A percentile compares a stretch with the other conserved stretches of the same genome.
phyloP scores from a whole-genome alignment of 2,329 filamentous ascomycete genomes.

The Colletotrichum trifolii region DNA sequence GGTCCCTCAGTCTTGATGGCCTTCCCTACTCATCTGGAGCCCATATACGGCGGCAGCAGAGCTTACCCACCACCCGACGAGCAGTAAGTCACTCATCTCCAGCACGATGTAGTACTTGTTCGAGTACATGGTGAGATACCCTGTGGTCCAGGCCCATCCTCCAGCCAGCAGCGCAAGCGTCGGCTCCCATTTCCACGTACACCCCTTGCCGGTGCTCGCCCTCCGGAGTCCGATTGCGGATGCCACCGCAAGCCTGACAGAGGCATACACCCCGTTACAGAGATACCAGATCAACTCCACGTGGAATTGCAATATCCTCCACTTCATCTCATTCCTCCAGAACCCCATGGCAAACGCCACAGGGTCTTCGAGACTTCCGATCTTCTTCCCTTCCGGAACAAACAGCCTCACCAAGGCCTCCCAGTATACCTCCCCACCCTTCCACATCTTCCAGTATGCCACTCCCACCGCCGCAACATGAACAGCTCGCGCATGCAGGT shows the following conservation, averaged over 20 bases:
- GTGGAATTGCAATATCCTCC: not conserved
- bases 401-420: slow-evolving; percentile 1
- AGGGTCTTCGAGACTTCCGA: fast-evolving
- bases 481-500: slow-evolving; percentile 43
- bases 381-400: not conserved
- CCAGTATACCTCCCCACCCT: slow-evolving; percentile 4
- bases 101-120: slow-evolving; percentile 52
- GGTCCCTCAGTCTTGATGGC: not conserved
- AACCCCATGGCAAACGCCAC: not conserved
- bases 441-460: slow-evolving; percentile 40
- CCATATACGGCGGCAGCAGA: slow-evolving; percentile 21
- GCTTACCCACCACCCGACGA: slow-evolving; percentile 41
- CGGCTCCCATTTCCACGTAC: not conserved
- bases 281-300: slow-evolving; percentile 8
- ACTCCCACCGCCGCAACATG: slow-evolving; percentile 43
- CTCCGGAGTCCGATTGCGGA: not conserved
- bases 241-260: slow-evolving; percentile 3
- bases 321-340: not conserved
- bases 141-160: slow-evolving; percentile 36
- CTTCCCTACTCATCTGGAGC: not conserved
- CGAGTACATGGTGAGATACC: slow-evolving; percentile 46
- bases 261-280: slow-evolving; percentile 5
- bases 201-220: not conserved
- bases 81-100: slow-evolving; percentile 49
- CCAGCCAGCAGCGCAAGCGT: slow-evolving; percentile 31